Evolutionary conservation across 2,329 filamentous ascomycete genomes (phyloP).

Genomic region (Cryphonectria naterciae): DNA sequence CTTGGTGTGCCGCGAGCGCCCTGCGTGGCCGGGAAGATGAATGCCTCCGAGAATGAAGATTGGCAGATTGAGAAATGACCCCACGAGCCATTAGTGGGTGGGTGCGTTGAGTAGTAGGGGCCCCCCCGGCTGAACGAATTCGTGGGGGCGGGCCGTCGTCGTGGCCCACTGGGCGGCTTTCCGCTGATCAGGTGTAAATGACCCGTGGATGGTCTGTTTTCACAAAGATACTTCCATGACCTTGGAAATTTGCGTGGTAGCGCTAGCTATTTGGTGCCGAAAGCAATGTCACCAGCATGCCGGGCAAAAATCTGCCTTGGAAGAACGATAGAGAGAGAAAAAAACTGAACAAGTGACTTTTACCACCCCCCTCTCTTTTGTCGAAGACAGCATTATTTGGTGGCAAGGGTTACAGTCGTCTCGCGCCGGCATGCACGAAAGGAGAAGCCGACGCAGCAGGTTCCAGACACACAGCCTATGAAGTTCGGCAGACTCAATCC

Average conservation of each 20-base stretch:
- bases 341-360: background rate
- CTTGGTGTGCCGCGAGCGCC: background rate
- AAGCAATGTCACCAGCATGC: background rate
- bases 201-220: constrained; percentile 8
- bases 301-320: background rate
- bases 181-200: background rate
- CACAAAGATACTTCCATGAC: background rate
- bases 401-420: constrained; percentile 8
- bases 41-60: background rate
- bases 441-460: constrained; percentile 11
- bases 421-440: constrained; percentile 9
- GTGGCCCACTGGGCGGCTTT: background rate
- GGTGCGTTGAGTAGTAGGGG: background rate
- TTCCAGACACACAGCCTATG: background rate
- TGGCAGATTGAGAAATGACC: background rate
- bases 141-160: constrained; percentile 13
- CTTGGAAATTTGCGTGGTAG: background rate
- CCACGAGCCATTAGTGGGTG: background rate
- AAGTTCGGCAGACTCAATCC: constrained; percentile 2
- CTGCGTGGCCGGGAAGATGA: background rate
- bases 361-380: background rate
- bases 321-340: background rate
- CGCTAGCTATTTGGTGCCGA: background rate
- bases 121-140: background rate
- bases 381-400: background rate